These are phyloP conservation scores for Plasmopara muralis DNA, from an alignment of 352 stramenopile species.

Conservation along the genomic window DNA sequence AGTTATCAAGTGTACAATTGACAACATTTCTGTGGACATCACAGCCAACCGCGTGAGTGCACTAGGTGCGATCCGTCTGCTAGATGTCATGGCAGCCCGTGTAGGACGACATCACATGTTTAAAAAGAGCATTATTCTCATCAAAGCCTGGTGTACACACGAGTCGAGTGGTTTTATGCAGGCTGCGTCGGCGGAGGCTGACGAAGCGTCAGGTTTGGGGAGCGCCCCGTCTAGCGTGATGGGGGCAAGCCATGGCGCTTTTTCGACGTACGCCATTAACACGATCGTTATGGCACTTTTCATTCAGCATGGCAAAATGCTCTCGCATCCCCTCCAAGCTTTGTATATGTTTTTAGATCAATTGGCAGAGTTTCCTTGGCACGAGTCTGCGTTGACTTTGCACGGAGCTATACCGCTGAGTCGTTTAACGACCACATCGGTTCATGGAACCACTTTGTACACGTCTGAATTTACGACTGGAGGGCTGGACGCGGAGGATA, in stretches of 20 bases:
- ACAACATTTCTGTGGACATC: constrained; percentile 87
- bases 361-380: constrained; percentile 83
- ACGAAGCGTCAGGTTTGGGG: constrained; percentile 8
- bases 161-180: constrained; percentile 69
- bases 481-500: constrained; percentile 35
- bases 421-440: constrained; percentile 33
- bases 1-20: constrained; percentile 87
- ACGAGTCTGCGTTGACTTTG: constrained; percentile 72
- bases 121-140: constrained; percentile 83
- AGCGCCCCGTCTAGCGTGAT: constrained; percentile 51
- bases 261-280: constrained; percentile 85
- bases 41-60: constrained; percentile 81
- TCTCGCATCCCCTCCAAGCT: constrained; percentile 77
- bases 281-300: constrained; percentile 88
- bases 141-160: constrained; percentile 88
- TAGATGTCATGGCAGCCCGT: constrained; percentile 79
- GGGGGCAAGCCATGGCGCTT: constrained; percentile 64
- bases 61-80: constrained; percentile 66
- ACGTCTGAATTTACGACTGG: constrained; percentile 15
- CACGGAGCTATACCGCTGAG: constrained; percentile 62
- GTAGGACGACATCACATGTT: constrained; percentile 78
- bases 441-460: constrained; percentile 20
- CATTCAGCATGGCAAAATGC: constrained; percentile 63
- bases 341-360: constrained; percentile 82
- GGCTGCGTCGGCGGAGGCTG: constrained; percentile 15